A percentile compares a stretch with the other conserved stretches of the same genome.
These are phyloP conservation scores for Pezicula radicicola DNA, from an alignment of 2,329 filamentous ascomycete species.

Conservation along the genomic window DNA sequence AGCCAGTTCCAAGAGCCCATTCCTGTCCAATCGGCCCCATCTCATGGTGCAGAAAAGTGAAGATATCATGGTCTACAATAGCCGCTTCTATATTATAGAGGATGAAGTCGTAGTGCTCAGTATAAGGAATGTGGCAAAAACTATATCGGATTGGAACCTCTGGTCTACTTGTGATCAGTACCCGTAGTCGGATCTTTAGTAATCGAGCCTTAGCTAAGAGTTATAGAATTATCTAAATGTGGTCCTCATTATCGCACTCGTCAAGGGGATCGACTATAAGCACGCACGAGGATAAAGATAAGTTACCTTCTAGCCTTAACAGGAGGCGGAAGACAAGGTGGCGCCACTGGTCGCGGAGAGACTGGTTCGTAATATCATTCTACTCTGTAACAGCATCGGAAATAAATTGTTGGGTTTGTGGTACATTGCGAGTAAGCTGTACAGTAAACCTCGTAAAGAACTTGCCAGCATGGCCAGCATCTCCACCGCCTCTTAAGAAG, in stretches of 20 bases:
- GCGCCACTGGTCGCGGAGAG: conserved; percentile 40
- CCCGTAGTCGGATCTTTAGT: not conserved
- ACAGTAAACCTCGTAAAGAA: conserved; percentile 4
- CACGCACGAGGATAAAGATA: conserved; percentile 1
- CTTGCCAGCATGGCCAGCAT: conserved; percentile 1
- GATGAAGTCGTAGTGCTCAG: not conserved
- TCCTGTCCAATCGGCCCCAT: conserved; percentile 9
- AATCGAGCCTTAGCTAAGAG: conserved; percentile 1
- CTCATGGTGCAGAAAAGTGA: conserved; percentile 9
- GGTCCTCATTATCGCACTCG: conserved; percentile 20
- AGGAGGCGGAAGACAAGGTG: conserved; percentile 39
- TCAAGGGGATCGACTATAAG: conserved; percentile 27
- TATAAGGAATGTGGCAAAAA: conserved; percentile 2
- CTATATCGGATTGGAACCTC: conserved; percentile 7
- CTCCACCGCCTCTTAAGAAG: conserved; percentile 24
- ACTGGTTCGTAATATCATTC: not conserved
- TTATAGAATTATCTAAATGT: conserved; percentile 3
- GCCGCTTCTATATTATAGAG: not conserved
- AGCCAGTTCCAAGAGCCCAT: too few species aligned
- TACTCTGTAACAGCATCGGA: not conserved
- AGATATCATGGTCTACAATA: conserved; percentile 12
- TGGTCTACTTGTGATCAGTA: not conserved
- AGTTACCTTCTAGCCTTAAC: conserved; percentile 16
- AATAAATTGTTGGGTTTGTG: not conserved
- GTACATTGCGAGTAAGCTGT: conserved; percentile 2